phyloP scores from a whole-genome alignment of 768 basidiomycete species.

The Russula virescens region DNA sequence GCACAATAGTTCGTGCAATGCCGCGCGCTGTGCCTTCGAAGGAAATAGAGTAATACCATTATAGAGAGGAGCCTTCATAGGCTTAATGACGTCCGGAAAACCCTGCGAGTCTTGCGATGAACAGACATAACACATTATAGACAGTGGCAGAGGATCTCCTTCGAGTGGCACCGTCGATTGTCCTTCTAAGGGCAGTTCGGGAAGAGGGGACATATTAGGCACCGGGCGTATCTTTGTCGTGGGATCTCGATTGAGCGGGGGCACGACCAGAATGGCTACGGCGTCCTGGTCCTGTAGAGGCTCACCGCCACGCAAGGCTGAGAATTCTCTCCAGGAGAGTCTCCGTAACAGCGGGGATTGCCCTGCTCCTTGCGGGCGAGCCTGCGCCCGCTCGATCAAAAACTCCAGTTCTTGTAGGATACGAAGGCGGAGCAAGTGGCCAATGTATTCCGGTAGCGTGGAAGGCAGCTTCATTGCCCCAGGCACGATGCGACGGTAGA shows the following conservation, averaged over 20 bases:
- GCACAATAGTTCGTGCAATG: slow-evolving; percentile 45
- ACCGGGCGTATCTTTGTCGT: slow-evolving; percentile 39
- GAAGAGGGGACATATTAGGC: slow-evolving; percentile 20
- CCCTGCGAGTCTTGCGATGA: slow-evolving; percentile 18
- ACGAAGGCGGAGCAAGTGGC: slow-evolving; percentile 63
- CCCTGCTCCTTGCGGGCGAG: slow-evolving; percentile 25
- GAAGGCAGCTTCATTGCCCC: slow-evolving; percentile 35
- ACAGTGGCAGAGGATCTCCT: slow-evolving; percentile 28
- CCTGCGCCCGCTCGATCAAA: slow-evolving; percentile 42
- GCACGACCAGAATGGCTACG: slow-evolving; percentile 62
- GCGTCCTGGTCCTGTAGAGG: slow-evolving; percentile 47
- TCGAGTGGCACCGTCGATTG: background rate
- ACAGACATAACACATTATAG: slow-evolving; percentile 28
- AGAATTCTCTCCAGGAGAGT: slow-evolving; percentile 59
- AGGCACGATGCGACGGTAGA: slow-evolving; percentile 19
- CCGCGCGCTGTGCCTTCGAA: slow-evolving; percentile 51
- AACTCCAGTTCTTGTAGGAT: slow-evolving; percentile 72
- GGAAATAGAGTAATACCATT: slow-evolving; percentile 65
- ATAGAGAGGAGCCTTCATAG: slow-evolving; percentile 52
- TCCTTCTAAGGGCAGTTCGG: background rate
- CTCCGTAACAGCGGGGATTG: slow-evolving; percentile 47
- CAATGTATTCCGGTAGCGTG: slow-evolving; percentile 49
- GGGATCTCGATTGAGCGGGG: slow-evolving; percentile 57
- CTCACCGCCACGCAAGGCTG: slow-evolving; percentile 40
- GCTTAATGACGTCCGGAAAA: slow-evolving; percentile 29